phyloP scores from a whole-genome alignment of 768 basidiomycete genomes.

The Coprinopsis marcescibilis region DNA sequence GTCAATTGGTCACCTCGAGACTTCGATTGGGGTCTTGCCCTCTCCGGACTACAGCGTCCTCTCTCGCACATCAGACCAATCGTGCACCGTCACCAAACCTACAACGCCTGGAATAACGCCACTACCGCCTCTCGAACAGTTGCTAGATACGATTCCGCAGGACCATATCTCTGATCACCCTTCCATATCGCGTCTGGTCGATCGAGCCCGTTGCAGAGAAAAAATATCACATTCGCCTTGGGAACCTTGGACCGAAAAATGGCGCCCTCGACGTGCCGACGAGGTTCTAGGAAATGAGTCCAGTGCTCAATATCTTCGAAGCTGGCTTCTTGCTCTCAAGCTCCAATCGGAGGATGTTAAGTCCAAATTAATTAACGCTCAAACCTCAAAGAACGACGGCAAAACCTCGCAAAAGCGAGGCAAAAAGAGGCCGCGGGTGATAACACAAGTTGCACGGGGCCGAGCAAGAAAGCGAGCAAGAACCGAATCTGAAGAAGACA shows the following conservation, averaged over 20 bases:
- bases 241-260: constrained; percentile 67
- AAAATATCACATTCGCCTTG: constrained; percentile 23
- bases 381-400: constrained; percentile 12
- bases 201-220: constrained; percentile 15
- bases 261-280: constrained; percentile 65
- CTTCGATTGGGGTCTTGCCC: too few species aligned
- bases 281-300: constrained; percentile 77
- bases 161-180: constrained; percentile 40
- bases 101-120: not conserved
- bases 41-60: not conserved
- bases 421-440: constrained; percentile 52
- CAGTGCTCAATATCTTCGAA: constrained; percentile 63
- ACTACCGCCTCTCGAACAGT: constrained; percentile 6
- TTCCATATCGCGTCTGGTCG: constrained; percentile 39
- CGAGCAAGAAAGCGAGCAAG: constrained; percentile 49
- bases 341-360: constrained; percentile 38
- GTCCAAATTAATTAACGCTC: not conserved
- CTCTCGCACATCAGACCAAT: not conserved
- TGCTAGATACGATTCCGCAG: constrained; percentile 15
- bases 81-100: not conserved
- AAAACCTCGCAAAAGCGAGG: constrained; percentile 21
- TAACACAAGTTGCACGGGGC: constrained; percentile 46
- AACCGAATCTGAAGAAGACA: constrained; percentile 48
- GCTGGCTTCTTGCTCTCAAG: constrained; percentile 73
- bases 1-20: too few species aligned